These are phyloP conservation scores for Suhomyces maxii DNA, from an alignment of 1,139 yeast genomes.

Conservation along the genomic window DNA sequence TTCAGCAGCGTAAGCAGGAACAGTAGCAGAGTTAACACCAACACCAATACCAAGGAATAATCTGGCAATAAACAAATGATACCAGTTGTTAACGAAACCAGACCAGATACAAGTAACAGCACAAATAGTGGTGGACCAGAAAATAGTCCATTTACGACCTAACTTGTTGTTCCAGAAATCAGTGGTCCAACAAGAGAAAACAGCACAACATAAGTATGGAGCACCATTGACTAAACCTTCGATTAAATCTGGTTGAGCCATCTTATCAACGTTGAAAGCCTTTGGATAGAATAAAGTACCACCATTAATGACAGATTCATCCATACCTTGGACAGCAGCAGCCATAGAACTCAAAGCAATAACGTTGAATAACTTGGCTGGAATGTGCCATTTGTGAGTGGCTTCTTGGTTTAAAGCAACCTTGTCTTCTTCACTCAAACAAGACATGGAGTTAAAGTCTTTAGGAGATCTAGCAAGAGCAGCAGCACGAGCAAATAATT, in stretches of 20 bases:
- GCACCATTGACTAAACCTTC: constrained; percentile 78
- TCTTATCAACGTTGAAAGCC: constrained; percentile 36
- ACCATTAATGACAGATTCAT: constrained; percentile 84
- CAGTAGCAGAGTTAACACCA: constrained; percentile 80
- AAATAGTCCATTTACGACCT: constrained; percentile 77
- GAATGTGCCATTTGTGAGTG: constrained; percentile 68
- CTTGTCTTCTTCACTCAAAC: constrained; percentile 60
- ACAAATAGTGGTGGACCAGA: constrained; percentile 64
- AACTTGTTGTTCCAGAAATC: constrained; percentile 62
- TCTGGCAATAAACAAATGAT: constrained; percentile 72
- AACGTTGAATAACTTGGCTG: constrained; percentile 58
- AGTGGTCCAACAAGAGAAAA: constrained; percentile 70
- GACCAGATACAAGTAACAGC: constrained; percentile 75
- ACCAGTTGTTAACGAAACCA: constrained; percentile 73
- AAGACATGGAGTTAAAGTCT: constrained; percentile 58
- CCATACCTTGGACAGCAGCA: constrained; percentile 94
- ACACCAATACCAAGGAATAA: constrained; percentile 74
- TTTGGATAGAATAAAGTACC: constrained; percentile 71
- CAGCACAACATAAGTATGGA: constrained; percentile 75
- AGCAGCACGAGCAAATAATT: constrained; percentile 71
- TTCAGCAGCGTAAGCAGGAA: constrained; percentile 81
- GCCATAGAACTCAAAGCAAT: constrained; percentile 80
- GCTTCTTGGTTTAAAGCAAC: constrained; percentile 52
- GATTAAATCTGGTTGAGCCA: constrained; percentile 61
- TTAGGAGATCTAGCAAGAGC: constrained; percentile 69